Evolutionary conservation across 2,329 filamentous ascomycete genomes (phyloP), one percentile per base, ranked within the genome.

Genomic region (Plenodomus tracheiphilus): DNA sequence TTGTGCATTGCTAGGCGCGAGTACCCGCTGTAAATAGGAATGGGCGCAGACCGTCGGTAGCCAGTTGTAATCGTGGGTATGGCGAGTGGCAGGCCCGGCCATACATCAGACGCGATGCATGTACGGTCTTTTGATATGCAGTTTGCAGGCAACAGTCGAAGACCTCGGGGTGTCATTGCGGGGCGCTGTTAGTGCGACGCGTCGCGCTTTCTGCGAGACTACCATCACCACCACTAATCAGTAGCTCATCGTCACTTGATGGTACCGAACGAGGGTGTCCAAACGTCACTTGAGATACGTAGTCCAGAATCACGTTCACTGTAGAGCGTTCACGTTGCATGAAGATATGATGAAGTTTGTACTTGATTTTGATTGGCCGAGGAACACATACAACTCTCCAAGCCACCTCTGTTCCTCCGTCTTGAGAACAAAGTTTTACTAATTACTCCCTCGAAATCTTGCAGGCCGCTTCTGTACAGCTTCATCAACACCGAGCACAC

Each of bases 351-450:
- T 10, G 22, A 25, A 25, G 22, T 25, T 25, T 25, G 22, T 25
- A 25, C 10, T 32, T 32, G 28, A 32, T 32, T 32, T 10, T 32
- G 13, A 15, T 11, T 4, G 28, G 28, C 28, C 15, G 15, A 53
- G 53, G 54, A 18, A 44, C 53, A 65, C 53, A 58, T 52, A 52
- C 58, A 62, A 46, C 49, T 44, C 44, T 54, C 52, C 52, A 54
- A 58, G 54, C 59, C 49, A 59, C 52, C 50, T 49, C 58, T 50
- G 50, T 54, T 61, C 50, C 46, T 62, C 62, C 38, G n/a, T 48
- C 59, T 64, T 64, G 59, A 63, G 53, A 60, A 64, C 60, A 51
- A 64, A 55, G 54, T 57, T 54, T 58, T 56, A 46, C 50, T 49
- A 22, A 59, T 53, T 64, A 58, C 48, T 43, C 43, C 53, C 51